Conservation (phyloP, 1,284 basidiomycete genomes). For the Cryptococcus hybrid region DNA sequence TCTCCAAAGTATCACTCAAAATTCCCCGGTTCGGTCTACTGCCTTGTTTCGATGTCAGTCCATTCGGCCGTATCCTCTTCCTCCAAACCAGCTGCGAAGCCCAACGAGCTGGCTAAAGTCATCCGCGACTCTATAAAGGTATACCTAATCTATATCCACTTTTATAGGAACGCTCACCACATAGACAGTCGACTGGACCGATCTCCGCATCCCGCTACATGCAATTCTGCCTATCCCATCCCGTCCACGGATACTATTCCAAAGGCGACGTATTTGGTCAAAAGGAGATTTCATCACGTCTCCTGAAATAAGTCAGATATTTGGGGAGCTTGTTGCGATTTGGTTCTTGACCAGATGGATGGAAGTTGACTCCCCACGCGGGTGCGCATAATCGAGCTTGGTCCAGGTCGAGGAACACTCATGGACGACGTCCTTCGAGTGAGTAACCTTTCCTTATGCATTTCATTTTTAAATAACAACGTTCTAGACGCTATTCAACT, state of each 20-base stretch:
- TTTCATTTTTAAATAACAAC: not conserved
- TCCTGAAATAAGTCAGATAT: conserved; percentile 94
- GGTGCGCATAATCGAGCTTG: conserved; percentile 83
- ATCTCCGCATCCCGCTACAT: conserved; percentile 83
- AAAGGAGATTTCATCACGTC: conserved; percentile 93
- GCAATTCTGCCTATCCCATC: conserved; percentile 82
- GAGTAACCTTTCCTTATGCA: conserved; percentile 29
- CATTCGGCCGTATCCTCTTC: not conserved
- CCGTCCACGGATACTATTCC: conserved; percentile 85
- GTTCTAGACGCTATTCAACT: conserved; percentile 36
- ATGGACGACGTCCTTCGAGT: conserved; percentile 89
- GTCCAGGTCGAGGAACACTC: conserved; percentile 90
- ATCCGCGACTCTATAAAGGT: conserved; percentile 68
- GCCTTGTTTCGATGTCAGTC: no score
- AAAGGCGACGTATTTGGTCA: conserved; percentile 76
- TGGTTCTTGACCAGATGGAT: conserved; percentile 85
- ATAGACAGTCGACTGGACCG: conserved; percentile 74
- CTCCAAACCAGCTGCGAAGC: not conserved
- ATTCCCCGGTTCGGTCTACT: no score
- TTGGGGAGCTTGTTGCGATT: conserved; percentile 88
- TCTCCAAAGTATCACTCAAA: no score
- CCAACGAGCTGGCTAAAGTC: conserved; percentile 51
- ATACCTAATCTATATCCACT: not conserved
- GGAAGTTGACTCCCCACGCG: conserved; percentile 56
- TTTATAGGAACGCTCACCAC: not conserved